phyloP scores from a whole-genome alignment of 2,329 filamentous ascomycete genomes.

The Coniochaeta sp. region DNA sequence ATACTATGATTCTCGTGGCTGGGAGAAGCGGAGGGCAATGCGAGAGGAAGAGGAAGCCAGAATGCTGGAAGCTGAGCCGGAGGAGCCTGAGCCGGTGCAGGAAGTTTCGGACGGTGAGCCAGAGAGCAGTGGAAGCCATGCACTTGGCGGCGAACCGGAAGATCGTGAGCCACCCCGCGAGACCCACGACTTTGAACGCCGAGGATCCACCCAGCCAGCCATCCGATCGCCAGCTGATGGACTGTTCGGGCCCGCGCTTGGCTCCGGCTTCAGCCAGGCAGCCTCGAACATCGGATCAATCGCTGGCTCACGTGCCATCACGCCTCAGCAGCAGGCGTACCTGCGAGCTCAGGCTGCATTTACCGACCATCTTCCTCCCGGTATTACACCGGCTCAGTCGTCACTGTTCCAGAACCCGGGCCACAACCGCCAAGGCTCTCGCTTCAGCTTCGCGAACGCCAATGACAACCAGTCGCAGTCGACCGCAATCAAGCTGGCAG shows the following conservation, averaged over 20 bases:
- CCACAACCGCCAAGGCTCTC: slow-evolving; percentile 76
- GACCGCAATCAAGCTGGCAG: slow-evolving; percentile 66
- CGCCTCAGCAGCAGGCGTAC: slow-evolving; percentile 72
- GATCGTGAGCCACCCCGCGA: slow-evolving; percentile 57
- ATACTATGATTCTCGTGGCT: slow-evolving; percentile 76
- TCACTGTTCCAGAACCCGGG: slow-evolving; percentile 55
- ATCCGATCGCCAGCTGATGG: slow-evolving; percentile 53
- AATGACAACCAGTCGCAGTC: slow-evolving; percentile 47
- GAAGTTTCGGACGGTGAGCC: slow-evolving; percentile 63
- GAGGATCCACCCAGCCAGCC: slow-evolving; percentile 67
- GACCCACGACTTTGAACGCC: slow-evolving; percentile 46
- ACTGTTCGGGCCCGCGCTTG: slow-evolving; percentile 46
- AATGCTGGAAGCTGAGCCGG: slow-evolving; percentile 38
- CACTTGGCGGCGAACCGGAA: slow-evolving; percentile 88
- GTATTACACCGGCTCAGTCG: slow-evolving; percentile 44
- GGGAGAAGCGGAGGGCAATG: slow-evolving; percentile 72
- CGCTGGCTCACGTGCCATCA: slow-evolving; percentile 61
- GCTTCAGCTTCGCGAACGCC: slow-evolving; percentile 84
- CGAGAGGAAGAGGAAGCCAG: slow-evolving; percentile 62
- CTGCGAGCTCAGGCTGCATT: slow-evolving; percentile 47
- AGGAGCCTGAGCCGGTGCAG: slow-evolving; percentile 36
- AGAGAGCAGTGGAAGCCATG: slow-evolving; percentile 76
- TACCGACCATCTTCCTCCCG: slow-evolving; percentile 39
- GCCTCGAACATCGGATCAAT: slow-evolving; percentile 49
- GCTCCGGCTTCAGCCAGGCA: slow-evolving; percentile 39